Base-by-base conservation (phyloP, 768 basidiomycete genomes). In the Boletus sensibilis region DNA sequence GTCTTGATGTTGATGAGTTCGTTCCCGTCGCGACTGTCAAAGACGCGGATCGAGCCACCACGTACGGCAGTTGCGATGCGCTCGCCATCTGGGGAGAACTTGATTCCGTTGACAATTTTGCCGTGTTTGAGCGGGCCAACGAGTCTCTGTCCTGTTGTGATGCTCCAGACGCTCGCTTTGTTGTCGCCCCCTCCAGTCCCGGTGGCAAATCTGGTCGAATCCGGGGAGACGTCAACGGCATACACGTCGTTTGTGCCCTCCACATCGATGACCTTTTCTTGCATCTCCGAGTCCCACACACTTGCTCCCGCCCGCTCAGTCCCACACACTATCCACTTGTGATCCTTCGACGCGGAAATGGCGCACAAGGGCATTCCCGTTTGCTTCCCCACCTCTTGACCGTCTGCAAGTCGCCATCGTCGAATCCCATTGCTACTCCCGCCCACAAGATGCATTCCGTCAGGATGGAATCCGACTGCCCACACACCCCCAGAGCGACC, bases 41-140 rank as follows among this genome's bases (percentile, higher is more conserved):
- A 39, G 2, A 39, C 3, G 0, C 10, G 3, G n/a, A 39, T 38
- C 4, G 7, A 18, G 8, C 7, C 8, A 1, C 3, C 2, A 1
- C 9, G 37, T 18, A 38, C 3, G 8, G 38, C 38, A 39, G n/a
- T n/a, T n/a, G 9, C 38, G 9, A 39, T n/a, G 1, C 5, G n/a
- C 0, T 39, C 9, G 37, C 38, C 38, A 39, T 10, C 4, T 0
- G 38, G 38, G 4, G 38, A 39, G 38, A 39, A 39, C 11, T 5
- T 10, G n/a, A 39, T 5, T 39, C n/a, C 39, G 12, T 1, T 6
- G 5, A 20, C n/a, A 5, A 1, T 5, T 2, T 5, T 5, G 0
- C 12, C 11, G 1, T 20, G 39, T 10, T 20, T 1, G 39, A 39
- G n/a, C 4, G n/a, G 39, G n/a, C 39, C 39, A 12, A 39, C n/a